Base-by-base conservation (phyloP, 1,284 basidiomycete species). In the Dichomitus squalens region DNA sequence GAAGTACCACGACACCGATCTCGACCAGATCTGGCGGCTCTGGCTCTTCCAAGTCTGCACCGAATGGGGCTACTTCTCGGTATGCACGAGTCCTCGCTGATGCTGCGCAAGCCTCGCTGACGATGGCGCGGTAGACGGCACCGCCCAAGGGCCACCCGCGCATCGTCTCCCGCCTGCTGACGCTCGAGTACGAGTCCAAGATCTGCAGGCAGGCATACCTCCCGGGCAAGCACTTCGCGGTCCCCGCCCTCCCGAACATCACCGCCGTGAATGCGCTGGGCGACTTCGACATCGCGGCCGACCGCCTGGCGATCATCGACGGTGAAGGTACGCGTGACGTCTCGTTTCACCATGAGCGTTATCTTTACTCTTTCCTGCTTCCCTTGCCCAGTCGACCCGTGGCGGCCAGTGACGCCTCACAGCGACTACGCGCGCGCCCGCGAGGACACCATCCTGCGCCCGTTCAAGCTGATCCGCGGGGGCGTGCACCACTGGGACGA, bases 11-110 rank as follows among this genome's bases (percentile, higher is more conserved):
- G 78, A 80, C 12, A 83, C 81, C 0, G 82, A 80, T 12, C 73
- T 93, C 7, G 76, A 84, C 57, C 82, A 92, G 70, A 81, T 79
- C 0, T 96, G 93, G 93, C 81, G 94, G 41, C 78, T 91, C 11
- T 98, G 96, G 96, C 71, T 81, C 2, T 98, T 95, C 82, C 95
- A 97, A 73, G 86, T 89, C 57, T 97, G 94, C 76, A 95, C 91
- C 0, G 86, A 96, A 68, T 98, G 95, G 95, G 96, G 95, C 1
- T 98, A 95, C 73, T 95, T 96, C 70, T 80, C 76, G 4, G 89
- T 88, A 63, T 31, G 29, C 5, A 31, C 29, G 14, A 25, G 20
- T 43, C 41, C 41, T 25, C 23, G 41, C n/a, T n/a, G n/a, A n/a
- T n/a, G n/a, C n/a, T n/a, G n/a, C n/a, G n/a, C n/a, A n/a, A n/a